Conservation (phyloP, 1,284 basidiomycete species). For the Ustilago trichophora region DNA sequence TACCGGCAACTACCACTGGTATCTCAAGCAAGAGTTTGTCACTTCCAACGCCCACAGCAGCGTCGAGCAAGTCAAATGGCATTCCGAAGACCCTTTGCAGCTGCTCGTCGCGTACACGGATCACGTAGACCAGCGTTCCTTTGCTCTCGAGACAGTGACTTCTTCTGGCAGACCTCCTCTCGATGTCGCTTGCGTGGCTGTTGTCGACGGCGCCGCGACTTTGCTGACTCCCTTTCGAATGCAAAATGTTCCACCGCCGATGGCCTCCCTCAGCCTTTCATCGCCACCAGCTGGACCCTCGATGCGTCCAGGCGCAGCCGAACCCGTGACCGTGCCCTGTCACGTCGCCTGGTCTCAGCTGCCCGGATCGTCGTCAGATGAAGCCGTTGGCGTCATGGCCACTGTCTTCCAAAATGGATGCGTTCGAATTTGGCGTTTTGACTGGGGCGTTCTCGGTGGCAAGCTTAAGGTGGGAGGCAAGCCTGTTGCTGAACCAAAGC, state of each 20-base stretch:
- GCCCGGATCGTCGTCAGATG: conserved; percentile 56
- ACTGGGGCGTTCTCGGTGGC: conserved; percentile 48
- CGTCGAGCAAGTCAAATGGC: conserved; percentile 78
- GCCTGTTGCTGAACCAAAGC: conserved; percentile 26
- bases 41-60: neutral
- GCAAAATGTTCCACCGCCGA: conserved; percentile 94
- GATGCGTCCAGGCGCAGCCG: conserved; percentile 6
- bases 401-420: conserved; percentile 71
- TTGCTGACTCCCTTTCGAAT: conserved; percentile 90
- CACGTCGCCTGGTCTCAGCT: conserved; percentile 74
- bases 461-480: conserved; percentile 36
- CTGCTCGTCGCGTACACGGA: conserved; percentile 72
- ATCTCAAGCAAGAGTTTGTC: conserved; percentile 61
- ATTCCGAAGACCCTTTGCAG: conserved; percentile 80
- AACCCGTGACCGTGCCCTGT: conserved; percentile 26
- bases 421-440: conserved; percentile 74
- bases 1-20: conserved; percentile 95
- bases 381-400: conserved; percentile 72
- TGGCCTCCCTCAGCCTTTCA: conserved; percentile 79
- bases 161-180: conserved; percentile 75
- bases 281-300: conserved; percentile 58
- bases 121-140: conserved; percentile 73
- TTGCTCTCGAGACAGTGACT: conserved; percentile 79
- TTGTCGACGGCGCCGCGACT: conserved; percentile 86
- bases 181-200: conserved; percentile 86